A percentile compares a stretch with the other conserved stretches of the same genome.
These are phyloP conservation scores for Suhomyces taliae DNA, from an alignment of 1,139 yeast species.

Conservation along the genomic window DNA sequence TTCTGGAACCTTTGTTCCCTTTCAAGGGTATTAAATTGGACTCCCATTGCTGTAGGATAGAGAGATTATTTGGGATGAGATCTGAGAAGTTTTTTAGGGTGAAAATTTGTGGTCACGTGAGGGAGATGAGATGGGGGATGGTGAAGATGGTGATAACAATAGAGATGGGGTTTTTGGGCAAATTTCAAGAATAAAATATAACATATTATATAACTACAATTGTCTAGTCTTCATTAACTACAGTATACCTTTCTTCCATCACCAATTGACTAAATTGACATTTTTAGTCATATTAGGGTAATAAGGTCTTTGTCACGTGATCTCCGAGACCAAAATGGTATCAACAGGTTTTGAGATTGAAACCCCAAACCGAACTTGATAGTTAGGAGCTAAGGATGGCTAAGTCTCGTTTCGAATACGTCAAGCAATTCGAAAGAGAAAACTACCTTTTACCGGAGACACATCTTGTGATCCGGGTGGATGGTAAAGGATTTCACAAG, in stretches of 20 bases:
- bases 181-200: too few species aligned
- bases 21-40: conserved; percentile 79
- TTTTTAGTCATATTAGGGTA: too few species aligned
- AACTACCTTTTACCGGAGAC: conserved; percentile 74
- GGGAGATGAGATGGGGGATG: conserved; percentile 4
- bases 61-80: conserved; percentile 1
- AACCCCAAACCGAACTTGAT: neutral
- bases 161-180: too few species aligned
- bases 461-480: conserved; percentile 80
- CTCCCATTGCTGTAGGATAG: conserved; percentile 29
- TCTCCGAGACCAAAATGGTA: too few species aligned
- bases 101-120: conserved; percentile 13
- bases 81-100: conserved; percentile 8
- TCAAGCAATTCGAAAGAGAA: conserved; percentile 75
- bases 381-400: conserved; percentile 13
- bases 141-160: neutral
- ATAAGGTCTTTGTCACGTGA: neutral
- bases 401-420: conserved; percentile 58
- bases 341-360: too few species aligned
- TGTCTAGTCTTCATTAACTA: too few species aligned
- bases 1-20: conserved; percentile 81
- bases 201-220: too few species aligned
- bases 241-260: too few species aligned
- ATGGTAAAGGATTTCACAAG: conserved; percentile 92
- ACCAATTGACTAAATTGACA: too few species aligned